These are phyloP conservation scores for Ophiostoma australiae DNA, from an alignment of 2,329 filamentous ascomycete species.

Conservation along the genomic window DNA sequence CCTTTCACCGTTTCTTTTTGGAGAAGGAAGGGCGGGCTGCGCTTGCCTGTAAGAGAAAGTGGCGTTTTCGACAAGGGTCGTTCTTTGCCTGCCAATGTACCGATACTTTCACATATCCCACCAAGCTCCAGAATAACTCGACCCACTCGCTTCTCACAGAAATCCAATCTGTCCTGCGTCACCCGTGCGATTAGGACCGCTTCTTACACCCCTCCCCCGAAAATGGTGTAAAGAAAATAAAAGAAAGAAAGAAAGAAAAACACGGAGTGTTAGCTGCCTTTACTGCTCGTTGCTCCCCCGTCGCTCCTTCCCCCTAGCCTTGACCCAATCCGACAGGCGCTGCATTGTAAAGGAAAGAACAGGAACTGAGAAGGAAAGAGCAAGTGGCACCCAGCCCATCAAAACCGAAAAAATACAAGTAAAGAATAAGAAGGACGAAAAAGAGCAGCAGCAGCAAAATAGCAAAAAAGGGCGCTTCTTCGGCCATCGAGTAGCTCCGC, in stretches of 20 bases:
- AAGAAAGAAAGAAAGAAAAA: not conserved
- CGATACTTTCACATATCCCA: slow-evolving; percentile 17
- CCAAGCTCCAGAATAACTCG: slow-evolving; percentile 8
- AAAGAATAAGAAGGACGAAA: slow-evolving; percentile 1
- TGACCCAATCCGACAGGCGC: slow-evolving; percentile 20
- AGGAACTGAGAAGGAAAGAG: slow-evolving; percentile 16
- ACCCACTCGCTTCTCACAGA: slow-evolving; percentile 15
- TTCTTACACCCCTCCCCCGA: slow-evolving; percentile 15
- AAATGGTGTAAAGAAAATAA: not conserved
- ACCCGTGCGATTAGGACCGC: slow-evolving; percentile 18
- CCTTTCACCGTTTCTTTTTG: slow-evolving; percentile 18
- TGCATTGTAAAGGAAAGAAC: slow-evolving; percentile 19
- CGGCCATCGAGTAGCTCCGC: slow-evolving; percentile 21
- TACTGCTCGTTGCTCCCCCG: slow-evolving; percentile 21
- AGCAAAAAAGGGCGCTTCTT: slow-evolving; percentile 20
- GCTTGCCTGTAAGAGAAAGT: not conserved
- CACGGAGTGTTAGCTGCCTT: not conserved
- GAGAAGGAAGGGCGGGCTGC: slow-evolving; percentile 2
- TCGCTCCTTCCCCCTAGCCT: slow-evolving; percentile 21
- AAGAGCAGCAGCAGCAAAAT: slow-evolving; percentile 19
- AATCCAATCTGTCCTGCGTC: slow-evolving; percentile 21
- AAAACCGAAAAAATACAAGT: slow-evolving; percentile 15
- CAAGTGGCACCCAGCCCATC: slow-evolving; percentile 14
- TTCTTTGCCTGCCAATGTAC: slow-evolving; percentile 18
- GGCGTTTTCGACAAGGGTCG: slow-evolving; percentile 4